Evolutionary conservation across 2,329 filamentous ascomycete species (phyloP).

Genomic region (Alternaria rosae): DNA sequence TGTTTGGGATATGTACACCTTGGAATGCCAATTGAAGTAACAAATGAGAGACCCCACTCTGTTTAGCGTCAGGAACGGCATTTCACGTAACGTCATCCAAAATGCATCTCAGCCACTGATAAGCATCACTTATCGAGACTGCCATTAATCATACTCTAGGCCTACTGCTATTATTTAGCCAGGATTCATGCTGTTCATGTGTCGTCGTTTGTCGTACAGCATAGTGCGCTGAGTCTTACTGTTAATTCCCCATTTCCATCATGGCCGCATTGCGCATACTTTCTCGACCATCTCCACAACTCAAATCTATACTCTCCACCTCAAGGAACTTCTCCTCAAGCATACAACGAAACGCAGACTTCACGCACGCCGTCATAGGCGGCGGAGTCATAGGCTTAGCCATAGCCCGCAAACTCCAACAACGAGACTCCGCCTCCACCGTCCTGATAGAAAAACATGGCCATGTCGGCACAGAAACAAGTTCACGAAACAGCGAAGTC

Average conservation of each 20-base stretch:
- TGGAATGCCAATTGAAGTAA: not conserved
- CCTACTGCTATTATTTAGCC: not conserved
- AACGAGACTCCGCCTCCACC: conserved; percentile 67
- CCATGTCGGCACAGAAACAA: conserved; percentile 82
- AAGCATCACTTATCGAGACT: conserved; percentile 5
- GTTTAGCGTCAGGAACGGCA: conserved; percentile 14
- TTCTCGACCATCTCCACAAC: not conserved
- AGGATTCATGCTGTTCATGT: not conserved
- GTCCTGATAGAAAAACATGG: conserved; percentile 83
- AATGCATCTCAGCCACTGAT: not conserved
- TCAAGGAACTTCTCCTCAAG: conserved; percentile 35
- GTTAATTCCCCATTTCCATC: not conserved
- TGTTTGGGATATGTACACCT: not conserved
- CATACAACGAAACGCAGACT: conserved; percentile 58
- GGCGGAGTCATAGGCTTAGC: conserved; percentile 81
- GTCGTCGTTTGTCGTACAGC: not conserved
- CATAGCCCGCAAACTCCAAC: conserved; percentile 75
- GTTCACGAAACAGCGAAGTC: conserved; percentile 90
- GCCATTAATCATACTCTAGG: not conserved
- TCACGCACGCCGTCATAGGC: conserved; percentile 72
- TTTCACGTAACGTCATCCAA: conserved; percentile 12
- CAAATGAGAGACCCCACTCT: conserved; percentile 1
- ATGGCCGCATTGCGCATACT: conserved; percentile 25
- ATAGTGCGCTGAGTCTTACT: not conserved
- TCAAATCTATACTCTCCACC: not conserved